Percentiles rank a stretch among this genome's conserved stretches.
Conservation (phyloP, 208 protist genomes). For the Leishmania turanica region DNA sequence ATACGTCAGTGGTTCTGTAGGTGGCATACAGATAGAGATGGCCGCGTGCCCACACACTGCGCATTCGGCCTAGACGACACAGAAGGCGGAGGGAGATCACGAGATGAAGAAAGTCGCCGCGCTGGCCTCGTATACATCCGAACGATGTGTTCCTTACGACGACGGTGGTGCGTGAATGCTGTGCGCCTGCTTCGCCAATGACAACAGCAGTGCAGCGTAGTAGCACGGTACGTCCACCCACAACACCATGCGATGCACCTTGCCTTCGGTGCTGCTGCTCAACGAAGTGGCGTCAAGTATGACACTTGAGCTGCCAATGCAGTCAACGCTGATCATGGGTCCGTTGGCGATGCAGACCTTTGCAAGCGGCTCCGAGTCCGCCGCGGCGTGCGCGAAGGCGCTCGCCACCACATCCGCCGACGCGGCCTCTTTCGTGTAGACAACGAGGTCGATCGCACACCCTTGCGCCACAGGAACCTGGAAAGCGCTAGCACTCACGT, state of each 20-base stretch:
- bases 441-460: conserved; percentile 98
- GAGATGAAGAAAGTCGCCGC: background rate
- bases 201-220: conserved; percentile 14
- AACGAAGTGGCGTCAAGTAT: conserved; percentile 43
- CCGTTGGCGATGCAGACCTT: conserved; percentile 17
- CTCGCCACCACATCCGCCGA: conserved; percentile 93
- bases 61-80: background rate
- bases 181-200: conserved; percentile 25
- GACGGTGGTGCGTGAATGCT: background rate
- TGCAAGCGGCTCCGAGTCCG: conserved; percentile 11
- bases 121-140: background rate
- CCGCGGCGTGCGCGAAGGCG: conserved; percentile 75
- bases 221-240: conserved; percentile 59
- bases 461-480: conserved; percentile 97
- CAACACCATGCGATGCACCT: conserved; percentile 49
- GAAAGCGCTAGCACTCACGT: conserved; percentile 94
- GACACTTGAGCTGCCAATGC: conserved; percentile 32
- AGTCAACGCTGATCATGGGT: conserved; percentile 49
- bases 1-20: background rate
- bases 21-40: conserved; percentile 4
- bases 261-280: conserved; percentile 28
- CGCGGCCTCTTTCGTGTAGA: conserved; percentile 78
- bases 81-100: background rate
- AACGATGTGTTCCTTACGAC: background rate
- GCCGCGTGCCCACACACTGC: background rate